Evolutionary conservation across 108 stramenopile species (phyloP), one percentile per base, ranked within the genome.

Genomic region (Tribonema minus): DNA sequence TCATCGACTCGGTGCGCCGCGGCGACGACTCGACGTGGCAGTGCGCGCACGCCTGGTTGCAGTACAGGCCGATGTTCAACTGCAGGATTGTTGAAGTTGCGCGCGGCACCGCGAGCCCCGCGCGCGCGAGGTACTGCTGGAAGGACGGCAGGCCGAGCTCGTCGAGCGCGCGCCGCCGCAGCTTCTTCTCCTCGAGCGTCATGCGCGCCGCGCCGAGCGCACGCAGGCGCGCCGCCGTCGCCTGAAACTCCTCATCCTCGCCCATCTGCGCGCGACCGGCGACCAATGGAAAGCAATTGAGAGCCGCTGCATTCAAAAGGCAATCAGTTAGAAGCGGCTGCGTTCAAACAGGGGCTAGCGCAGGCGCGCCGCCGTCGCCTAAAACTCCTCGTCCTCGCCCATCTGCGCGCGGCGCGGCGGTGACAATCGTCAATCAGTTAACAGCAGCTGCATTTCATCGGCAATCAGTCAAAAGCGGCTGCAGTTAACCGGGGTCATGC

Each of bases 41-140:
- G 38, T 81, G 81, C 34, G 27, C 54, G 64, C 81, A 81, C 26
- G 81, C 81, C 82, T 95, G 94, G 80, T 98, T 98, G 90, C 97
- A 98, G 80, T 95, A 96, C 38, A 98, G 88, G 26, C 95, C 95
- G 71, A 98, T 92, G 77, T 98, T 98, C n/a, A 98, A 82, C 82
- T 98, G 97, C 3, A 98, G 83, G 25, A 96, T 86, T 4, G 80
- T 59, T 12, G 82, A 72, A 12, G 36, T 26, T 31, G 74, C 66
- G 6, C 85, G 79, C 25, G 58, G n/a, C 38, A 78, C 66, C 34
- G 37, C 64, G 9, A 76, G 68, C 46, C 37, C 61, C 74, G 35
- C 40, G 3, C 54, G 37, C 58, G 68, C 28, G 0, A 96, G 67
- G 81, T 91, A 93, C 66, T 90, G 46, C 58, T 86, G 72, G 80